phyloP scores from a whole-genome alignment of 2,329 filamentous ascomycete species.

The Pseudogymnoascus sp. region DNA sequence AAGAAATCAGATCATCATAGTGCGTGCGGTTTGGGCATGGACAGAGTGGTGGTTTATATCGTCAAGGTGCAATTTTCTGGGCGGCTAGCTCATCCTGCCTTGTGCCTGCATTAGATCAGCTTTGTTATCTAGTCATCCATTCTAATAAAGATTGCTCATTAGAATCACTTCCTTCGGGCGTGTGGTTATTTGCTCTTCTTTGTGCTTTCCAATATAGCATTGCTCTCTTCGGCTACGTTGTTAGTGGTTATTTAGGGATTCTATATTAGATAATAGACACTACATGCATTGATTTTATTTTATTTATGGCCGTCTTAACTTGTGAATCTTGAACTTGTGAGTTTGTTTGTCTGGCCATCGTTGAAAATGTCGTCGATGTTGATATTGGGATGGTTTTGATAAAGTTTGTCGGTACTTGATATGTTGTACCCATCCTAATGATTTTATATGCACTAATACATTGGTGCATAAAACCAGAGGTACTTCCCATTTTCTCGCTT shows the following conservation, averaged over 20 bases:
- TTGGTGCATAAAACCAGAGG: neutral
- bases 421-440: neutral
- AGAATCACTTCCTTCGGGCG: neutral
- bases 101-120: constrained; percentile 25
- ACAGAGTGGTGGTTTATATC: constrained; percentile 9
- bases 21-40: constrained; percentile 3
- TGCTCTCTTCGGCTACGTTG: constrained; percentile 2
- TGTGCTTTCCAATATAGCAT: constrained; percentile 5
- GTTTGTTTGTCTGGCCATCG: neutral
- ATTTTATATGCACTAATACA: neutral
- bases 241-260: constrained; percentile 9
- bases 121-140: constrained; percentile 33
- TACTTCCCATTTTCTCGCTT: neutral
- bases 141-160: constrained; percentile 25
- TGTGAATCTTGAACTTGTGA: neutral
- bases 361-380: neutral
- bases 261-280: constrained; percentile 12
- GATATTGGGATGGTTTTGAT: neutral
- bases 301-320: neutral
- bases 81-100: constrained; percentile 23
- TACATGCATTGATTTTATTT: constrained; percentile 6
- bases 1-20: neutral
- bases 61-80: constrained; percentile 17
- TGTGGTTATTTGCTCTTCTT: neutral
- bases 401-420: neutral